A percentile compares a stretch with the other conserved stretches of the same genome.
phyloP scores from a whole-genome alignment of 257 asterid species.

The Solanum etuberosum region DNA sequence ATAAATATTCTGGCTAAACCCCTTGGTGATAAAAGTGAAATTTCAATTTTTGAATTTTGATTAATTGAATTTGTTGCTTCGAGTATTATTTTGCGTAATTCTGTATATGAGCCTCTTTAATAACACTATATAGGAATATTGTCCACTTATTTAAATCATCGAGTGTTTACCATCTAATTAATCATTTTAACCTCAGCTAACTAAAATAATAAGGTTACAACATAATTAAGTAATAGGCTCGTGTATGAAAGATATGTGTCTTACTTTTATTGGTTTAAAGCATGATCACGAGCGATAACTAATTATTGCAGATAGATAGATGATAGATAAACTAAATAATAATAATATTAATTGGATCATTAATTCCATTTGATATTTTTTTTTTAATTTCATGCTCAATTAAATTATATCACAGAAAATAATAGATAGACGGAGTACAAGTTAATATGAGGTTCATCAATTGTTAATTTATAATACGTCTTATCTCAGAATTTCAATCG shows the following conservation, averaged over 20 bases:
- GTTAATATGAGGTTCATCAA: neutral
- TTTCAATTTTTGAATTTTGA: neutral
- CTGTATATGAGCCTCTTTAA: neutral
- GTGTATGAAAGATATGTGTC: neutral
- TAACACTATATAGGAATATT: neutral
- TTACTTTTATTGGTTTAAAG: neutral
- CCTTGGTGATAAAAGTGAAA: neutral
- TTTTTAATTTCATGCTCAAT: neutral
- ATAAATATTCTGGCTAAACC: neutral
- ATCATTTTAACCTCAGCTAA: neutral
- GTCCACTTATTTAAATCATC: neutral
- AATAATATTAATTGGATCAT: neutral
- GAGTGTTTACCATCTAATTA: neutral
- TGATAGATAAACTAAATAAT: neutral
- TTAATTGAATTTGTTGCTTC: neutral
- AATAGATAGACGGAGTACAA: neutral
- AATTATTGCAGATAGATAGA: neutral
- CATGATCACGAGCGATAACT: neutral
- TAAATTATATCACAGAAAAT: neutral
- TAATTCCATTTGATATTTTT: neutral
- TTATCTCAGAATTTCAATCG: neutral
- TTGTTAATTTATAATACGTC: neutral
- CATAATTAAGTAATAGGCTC: neutral
- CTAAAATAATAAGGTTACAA: neutral
- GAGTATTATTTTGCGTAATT: neutral